phyloP scores from a whole-genome alignment of 495 filamentous ascomycete genomes.

The Neurospora pannonica region DNA sequence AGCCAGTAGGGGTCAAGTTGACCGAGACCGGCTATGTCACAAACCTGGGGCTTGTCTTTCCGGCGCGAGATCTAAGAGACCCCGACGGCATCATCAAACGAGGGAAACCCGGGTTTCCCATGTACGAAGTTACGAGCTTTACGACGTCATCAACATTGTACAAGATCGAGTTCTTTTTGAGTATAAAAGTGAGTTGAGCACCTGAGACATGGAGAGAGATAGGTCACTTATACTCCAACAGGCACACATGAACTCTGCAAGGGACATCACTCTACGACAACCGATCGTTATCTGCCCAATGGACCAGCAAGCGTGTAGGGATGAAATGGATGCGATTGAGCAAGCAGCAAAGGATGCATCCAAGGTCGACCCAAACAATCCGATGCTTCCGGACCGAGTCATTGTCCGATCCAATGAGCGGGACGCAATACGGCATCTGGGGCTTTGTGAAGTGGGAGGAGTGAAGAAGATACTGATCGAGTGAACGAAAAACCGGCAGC shows the following conservation, averaged over 20 bases:
- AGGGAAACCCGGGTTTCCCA: conserved; percentile 78
- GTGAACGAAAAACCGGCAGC: conserved; percentile 33
- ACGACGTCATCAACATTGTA: conserved; percentile 91
- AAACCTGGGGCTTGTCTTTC: conserved; percentile 84
- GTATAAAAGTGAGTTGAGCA: conserved; percentile 64
- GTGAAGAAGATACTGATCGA: conserved; percentile 87
- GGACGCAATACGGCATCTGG: conserved; percentile 65
- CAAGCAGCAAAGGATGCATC: conserved; percentile 88
- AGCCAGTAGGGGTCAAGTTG: conserved; percentile 69
- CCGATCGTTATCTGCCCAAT: conserved; percentile 94
- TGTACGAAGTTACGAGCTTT: conserved; percentile 80
- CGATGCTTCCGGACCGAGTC: conserved; percentile 69
- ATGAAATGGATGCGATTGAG: conserved; percentile 97
- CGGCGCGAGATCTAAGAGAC: conserved; percentile 81
- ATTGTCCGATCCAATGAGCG: conserved; percentile 73
- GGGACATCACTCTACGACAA: conserved; percentile 83
- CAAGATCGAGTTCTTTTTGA: conserved; percentile 95
- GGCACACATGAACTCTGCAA: conserved; percentile 84
- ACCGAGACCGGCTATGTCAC: conserved; percentile 84
- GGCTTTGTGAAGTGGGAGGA: conserved; percentile 76
- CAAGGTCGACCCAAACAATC: conserved; percentile 77
- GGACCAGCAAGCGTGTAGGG: conserved; percentile 90
- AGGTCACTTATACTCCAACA: conserved; percentile 29
- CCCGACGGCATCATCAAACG: conserved; percentile 78
- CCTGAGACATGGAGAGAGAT: background rate